phyloP scores from a whole-genome alignment of 192 early-diverging fungal genomes.

The Gryganskiella cystojenkinii region DNA sequence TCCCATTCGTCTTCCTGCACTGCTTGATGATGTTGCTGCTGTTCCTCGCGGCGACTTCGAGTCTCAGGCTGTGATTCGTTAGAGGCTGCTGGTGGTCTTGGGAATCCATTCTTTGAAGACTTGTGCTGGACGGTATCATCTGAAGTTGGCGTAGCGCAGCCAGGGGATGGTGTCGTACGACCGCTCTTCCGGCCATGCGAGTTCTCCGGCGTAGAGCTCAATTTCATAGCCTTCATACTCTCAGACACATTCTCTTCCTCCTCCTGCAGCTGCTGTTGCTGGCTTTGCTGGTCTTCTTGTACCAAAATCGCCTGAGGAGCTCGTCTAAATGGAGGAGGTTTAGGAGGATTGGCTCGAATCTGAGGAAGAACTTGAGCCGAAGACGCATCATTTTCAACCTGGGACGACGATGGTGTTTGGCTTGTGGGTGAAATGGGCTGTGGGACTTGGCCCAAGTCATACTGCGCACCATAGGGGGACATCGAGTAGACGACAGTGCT shows the following conservation, averaged over 20 bases:
- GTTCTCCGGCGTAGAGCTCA: too few relatives aligned
- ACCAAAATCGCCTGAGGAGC: conserved; percentile 36
- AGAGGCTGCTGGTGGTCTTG: too few relatives aligned
- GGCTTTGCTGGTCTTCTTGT: conserved; percentile 11
- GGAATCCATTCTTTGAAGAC: too few relatives aligned
- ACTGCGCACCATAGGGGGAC: conserved; percentile 17
- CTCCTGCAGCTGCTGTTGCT: conserved; percentile 9
- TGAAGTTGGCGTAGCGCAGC: too few relatives aligned
- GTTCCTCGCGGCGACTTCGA: too few relatives aligned
- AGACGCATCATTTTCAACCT: conserved; percentile 7
- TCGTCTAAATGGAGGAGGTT: conserved; percentile 11
- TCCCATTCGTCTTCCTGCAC: not conserved
- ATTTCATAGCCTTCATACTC: too few relatives aligned
- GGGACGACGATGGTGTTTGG: too few relatives aligned
- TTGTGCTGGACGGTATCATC: too few relatives aligned
- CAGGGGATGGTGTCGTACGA: too few relatives aligned
- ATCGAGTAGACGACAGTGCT: conserved; percentile 13
- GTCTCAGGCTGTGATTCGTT: too few relatives aligned
- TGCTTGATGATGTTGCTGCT: not conserved
- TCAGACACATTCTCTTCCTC: not conserved
- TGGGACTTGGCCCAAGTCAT: conserved; percentile 35
- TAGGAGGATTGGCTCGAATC: conserved; percentile 42
- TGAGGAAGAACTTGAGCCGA: conserved; percentile 28
- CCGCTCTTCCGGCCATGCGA: too few relatives aligned
- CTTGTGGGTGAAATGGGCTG: too few relatives aligned